Conservation (phyloP, 805 yeast species). For the Myxozyma mucilagina region DNA sequence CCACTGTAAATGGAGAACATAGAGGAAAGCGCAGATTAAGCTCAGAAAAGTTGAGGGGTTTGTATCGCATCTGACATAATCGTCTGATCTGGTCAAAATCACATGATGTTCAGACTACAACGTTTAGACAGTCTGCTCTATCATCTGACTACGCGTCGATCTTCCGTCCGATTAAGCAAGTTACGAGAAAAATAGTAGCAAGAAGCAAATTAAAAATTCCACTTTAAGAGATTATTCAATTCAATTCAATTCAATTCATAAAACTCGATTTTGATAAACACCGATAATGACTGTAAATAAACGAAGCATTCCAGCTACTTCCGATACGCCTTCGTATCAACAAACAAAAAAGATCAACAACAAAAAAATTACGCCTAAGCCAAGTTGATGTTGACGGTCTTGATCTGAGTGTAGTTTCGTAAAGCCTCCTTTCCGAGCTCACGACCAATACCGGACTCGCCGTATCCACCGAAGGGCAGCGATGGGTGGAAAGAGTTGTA, state of each 20-base stretch:
- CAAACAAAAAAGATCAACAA: neutral
- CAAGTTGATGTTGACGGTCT: constrained; percentile 74
- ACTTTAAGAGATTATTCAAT: neutral
- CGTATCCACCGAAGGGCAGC: constrained; percentile 81
- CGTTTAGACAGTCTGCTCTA: neutral
- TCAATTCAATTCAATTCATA: neutral
- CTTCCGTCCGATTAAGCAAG: too few relatives aligned
- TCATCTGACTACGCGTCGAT: neutral
- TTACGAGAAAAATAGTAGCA: neutral
- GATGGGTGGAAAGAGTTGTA: constrained; percentile 71
- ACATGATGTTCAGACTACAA: too few relatives aligned
- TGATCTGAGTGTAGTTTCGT: constrained; percentile 67
- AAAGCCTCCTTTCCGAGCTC: constrained; percentile 78
- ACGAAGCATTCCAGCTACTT: neutral
- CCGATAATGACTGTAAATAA: neutral
- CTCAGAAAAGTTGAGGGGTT: too few relatives aligned
- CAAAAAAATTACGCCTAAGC: constrained; percentile 1
- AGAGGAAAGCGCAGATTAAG: too few relatives aligned
- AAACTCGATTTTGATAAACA: neutral
- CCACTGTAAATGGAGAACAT: too few relatives aligned
- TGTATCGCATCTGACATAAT: too few relatives aligned
- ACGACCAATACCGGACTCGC: constrained; percentile 76
- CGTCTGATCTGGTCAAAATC: too few relatives aligned
- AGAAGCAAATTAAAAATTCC: neutral
- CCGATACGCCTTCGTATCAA: neutral